Evolutionary conservation across 169 alveolate species (phyloP), one percentile per base, ranked within the genome.

Genomic region (Eimeria necatrix): DNA sequence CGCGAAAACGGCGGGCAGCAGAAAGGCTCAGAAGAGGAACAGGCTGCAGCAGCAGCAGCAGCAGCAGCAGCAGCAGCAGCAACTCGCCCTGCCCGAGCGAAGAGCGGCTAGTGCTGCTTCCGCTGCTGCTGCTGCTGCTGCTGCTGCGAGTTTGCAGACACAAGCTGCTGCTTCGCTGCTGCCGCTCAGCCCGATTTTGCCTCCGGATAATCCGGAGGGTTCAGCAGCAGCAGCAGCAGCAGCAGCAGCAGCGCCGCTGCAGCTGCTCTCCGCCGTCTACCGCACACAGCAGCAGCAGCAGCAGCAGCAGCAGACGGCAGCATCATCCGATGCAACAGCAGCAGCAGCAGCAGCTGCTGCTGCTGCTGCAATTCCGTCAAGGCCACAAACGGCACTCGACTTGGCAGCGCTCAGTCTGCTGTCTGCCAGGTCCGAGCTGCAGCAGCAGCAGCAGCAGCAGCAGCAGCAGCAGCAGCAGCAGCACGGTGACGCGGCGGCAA

Each of bases 391-490:
- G 7, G 80, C 80, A 4, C 80, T 68, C 80, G 80, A 68, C 46
- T 32, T 68, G 14, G 80, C 80, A 68, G 32, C 80, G 80, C 80
- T 68, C 80, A 68, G 80, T 68, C 32, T 68, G 49, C 80, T 68
- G 80, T 68, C 80, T 4, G 80, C 80, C 22, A 16, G 80, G 9
- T 68, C n/a, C 26, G 48, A 18, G 14, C 46, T 68, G 48, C 14
- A 68, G 80, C 16, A 22, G 32, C 48, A 68, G 32, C 48, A 24
- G 48, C 49, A 68, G 70, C 49, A 68, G 80, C 46, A 0, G 78
- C 78, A 68, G 78, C n/a, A 68, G 80, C 46, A 0, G 78, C 78
- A 68, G 78, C n/a, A 68, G 78, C n/a, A 18, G 80, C 80, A 68
- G 46, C 80, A 68, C 48, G 48, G 22, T 9, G 80, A 32, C 80